Evolutionary conservation across 768 basidiomycete species (phyloP).

Genomic region (Russula olivacea): DNA sequence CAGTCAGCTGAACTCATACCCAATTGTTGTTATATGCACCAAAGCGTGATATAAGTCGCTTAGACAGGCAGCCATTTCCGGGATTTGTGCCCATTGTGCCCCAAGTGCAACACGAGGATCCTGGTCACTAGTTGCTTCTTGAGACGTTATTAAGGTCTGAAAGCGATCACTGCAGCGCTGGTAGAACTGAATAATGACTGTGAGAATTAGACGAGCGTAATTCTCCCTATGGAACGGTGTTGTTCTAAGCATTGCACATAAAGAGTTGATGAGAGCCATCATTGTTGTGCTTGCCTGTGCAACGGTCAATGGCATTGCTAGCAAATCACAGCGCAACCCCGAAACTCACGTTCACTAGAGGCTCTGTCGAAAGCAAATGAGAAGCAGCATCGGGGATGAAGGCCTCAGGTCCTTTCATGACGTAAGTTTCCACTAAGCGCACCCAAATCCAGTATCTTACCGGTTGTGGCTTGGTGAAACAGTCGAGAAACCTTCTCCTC

Average conservation of each 20-base stretch:
- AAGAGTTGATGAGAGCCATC: constrained; percentile 84
- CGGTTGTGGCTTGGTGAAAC: constrained; percentile 80
- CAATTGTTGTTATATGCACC: constrained; percentile 36
- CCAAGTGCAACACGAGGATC: constrained; percentile 51
- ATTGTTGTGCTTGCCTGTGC: constrained; percentile 75
- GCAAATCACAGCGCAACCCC: not conserved
- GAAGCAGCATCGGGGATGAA: constrained; percentile 79
- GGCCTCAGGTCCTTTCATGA: constrained; percentile 65
- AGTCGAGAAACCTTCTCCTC: constrained; percentile 88
- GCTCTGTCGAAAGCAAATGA: constrained; percentile 55
- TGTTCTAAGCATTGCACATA: constrained; percentile 84
- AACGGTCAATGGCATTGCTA: not conserved
- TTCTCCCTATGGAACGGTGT: constrained; percentile 95
- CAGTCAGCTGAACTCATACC: constrained; percentile 7
- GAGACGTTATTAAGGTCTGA: constrained; percentile 57
- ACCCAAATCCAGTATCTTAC: constrained; percentile 35
- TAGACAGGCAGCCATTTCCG: constrained; percentile 71
- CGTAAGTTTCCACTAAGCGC: constrained; percentile 6
- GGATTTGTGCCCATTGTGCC: constrained; percentile 79
- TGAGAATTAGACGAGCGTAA: constrained; percentile 88
- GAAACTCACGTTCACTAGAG: constrained; percentile 65
- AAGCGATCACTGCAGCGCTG: constrained; percentile 88
- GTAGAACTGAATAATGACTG: constrained; percentile 93
- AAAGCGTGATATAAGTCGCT: constrained; percentile 52
- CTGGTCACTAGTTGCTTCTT: constrained; percentile 33